These are phyloP conservation scores for Zasmidium cellare DNA, from an alignment of 2,329 filamentous ascomycete genomes.

Conservation along the genomic window DNA sequence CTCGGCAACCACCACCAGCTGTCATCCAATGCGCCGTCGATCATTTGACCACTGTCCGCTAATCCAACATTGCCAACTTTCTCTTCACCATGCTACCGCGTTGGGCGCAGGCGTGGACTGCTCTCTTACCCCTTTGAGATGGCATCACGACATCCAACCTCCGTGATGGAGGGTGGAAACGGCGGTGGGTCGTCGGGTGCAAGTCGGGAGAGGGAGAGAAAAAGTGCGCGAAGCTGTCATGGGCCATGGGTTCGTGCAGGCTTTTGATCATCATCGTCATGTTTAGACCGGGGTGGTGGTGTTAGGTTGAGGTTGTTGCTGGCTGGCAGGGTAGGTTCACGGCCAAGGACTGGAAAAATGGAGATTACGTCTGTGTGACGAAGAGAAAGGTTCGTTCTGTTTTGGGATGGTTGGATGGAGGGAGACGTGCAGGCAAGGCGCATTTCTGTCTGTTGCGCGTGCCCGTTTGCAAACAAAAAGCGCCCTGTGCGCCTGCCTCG, in stretches of 20 bases:
- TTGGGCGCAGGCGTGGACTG: no score
- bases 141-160: background rate
- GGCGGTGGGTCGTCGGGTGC: background rate
- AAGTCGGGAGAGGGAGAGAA: background rate
- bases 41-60: background rate
- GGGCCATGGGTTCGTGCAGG: conserved; percentile 1
- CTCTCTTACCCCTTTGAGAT: background rate
- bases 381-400: no score
- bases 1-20: background rate
- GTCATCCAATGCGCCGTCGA: background rate
- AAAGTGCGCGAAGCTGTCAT: no score
- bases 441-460: background rate
- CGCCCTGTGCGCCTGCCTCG: no score
- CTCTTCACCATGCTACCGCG: background rate
- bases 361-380: no score
- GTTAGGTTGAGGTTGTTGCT: no score
- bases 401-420: no score
- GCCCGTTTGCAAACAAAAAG: no score
- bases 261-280: background rate
- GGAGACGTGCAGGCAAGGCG: background rate
- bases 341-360: no score
- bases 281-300: no score
- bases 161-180: background rate
- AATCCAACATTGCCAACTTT: background rate
- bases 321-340: no score